A percentile compares a stretch with the other conserved stretches of the same genome.
These are phyloP conservation scores for Auricularia sp. DNA, from an alignment of 768 basidiomycete genomes.

Conservation along the genomic window DNA sequence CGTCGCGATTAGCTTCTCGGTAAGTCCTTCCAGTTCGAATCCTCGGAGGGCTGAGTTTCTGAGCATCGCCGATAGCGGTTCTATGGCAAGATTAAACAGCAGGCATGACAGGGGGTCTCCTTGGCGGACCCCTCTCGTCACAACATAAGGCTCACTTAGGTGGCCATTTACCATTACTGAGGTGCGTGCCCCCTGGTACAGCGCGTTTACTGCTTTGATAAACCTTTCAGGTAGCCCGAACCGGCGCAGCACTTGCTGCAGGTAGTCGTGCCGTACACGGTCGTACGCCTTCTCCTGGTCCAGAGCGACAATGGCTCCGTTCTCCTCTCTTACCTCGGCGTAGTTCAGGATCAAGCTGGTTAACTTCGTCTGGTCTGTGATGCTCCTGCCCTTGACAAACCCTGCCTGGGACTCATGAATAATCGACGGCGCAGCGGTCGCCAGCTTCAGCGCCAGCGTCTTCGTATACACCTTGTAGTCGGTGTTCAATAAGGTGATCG, in stretches of 20 bases:
- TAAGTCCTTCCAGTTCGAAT: too few species aligned
- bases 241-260: constrained; percentile 5
- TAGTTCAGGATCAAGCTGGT: constrained; percentile 6
- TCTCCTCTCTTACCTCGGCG: constrained; percentile 7
- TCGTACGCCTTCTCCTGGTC: constrained; percentile 16
- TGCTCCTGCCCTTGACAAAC: constrained; percentile 9
- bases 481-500: constrained; percentile 13
- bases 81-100: constrained; percentile 14
- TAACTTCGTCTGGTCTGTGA: constrained; percentile 10
- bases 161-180: constrained; percentile 10
- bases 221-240: constrained; percentile 9
- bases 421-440: neutral
- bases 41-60: too few species aligned
- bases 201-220: constrained; percentile 13
- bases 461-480: constrained; percentile 17
- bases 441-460: constrained; percentile 1
- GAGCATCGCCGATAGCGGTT: constrained; percentile 9
- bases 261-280: constrained; percentile 12
- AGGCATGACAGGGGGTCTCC: constrained; percentile 16
- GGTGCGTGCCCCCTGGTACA: constrained; percentile 9
- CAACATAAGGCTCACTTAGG: neutral
- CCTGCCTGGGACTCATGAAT: constrained; percentile 13
- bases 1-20: constrained; percentile 15
- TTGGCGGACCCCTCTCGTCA: constrained; percentile 13
- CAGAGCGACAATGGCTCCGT: constrained; percentile 9